Conservation (phyloP, 192 early-diverging fungal genomes). For the Gaertneriomyces sp. region DNA sequence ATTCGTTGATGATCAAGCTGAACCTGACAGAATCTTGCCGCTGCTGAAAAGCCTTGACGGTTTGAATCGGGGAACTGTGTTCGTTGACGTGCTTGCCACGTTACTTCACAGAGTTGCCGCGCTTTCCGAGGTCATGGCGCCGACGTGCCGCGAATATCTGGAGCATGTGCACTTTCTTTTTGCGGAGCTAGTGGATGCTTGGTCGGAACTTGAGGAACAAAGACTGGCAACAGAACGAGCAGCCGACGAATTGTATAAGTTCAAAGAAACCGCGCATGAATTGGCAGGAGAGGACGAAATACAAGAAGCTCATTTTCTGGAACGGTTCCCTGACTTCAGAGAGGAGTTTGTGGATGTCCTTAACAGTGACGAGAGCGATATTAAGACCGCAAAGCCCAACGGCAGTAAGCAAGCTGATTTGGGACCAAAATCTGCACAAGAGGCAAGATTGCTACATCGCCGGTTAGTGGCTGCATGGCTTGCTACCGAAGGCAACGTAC, state of each 20-base stretch:
- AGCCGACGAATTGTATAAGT: slow-evolving; percentile 45
- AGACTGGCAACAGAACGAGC: slow-evolving; percentile 28
- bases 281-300: slow-evolving; percentile 55
- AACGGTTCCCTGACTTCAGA: slow-evolving; percentile 82
- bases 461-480: slow-evolving; percentile 3
- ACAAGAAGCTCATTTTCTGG: slow-evolving; percentile 66
- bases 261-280: slow-evolving; percentile 38
- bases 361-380: slow-evolving; percentile 45
- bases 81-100: slow-evolving; percentile 8
- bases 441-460: slow-evolving; percentile 6
- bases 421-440: slow-evolving; percentile 10
- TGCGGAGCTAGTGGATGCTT: slow-evolving; percentile 56
- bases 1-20: slow-evolving; percentile 7
- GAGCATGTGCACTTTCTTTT: slow-evolving; percentile 48
- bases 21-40: slow-evolving; percentile 7
- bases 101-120: slow-evolving; percentile 2
- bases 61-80: background rate
- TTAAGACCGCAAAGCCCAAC: slow-evolving; percentile 15
- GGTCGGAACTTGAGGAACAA: slow-evolving; percentile 60
- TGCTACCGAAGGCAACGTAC: background rate
- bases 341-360: slow-evolving; percentile 51
- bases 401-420: background rate
- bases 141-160: no score
- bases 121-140: background rate
- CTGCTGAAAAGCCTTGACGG: background rate